Evolutionary conservation across 2,329 filamentous ascomycete genomes (phyloP).

Genomic region (Periglandula ipomoeae): DNA sequence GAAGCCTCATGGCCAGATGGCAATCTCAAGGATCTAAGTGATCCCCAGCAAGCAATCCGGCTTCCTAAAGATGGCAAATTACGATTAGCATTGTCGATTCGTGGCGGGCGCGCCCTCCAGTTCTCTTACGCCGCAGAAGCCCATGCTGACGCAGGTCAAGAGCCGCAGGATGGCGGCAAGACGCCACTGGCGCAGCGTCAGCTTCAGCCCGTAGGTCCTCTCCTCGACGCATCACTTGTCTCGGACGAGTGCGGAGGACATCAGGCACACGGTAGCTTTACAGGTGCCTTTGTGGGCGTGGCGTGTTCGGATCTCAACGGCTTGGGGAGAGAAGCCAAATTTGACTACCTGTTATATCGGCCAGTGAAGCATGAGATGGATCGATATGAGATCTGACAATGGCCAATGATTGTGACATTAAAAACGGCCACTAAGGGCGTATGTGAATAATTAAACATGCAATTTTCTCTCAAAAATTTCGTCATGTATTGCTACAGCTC

Average conservation of each 20-base stretch:
- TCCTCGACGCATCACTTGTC: conserved; percentile 38
- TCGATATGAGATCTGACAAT: conserved; percentile 34
- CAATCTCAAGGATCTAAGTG: conserved; percentile 27
- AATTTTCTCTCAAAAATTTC: too few species aligned
- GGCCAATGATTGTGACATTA: too few species aligned
- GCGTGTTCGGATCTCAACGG: conserved; percentile 49
- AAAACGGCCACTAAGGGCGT: too few species aligned
- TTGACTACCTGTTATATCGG: conserved; percentile 43
- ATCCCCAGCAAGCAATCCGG: conserved; percentile 31
- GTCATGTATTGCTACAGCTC: too few species aligned
- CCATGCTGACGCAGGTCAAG: not conserved
- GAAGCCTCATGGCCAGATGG: conserved; percentile 47
- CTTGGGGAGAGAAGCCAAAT: conserved; percentile 33
- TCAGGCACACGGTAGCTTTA: conserved; percentile 52
- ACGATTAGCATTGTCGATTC: conserved; percentile 37
- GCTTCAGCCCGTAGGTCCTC: conserved; percentile 34
- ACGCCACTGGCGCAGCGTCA: conserved; percentile 7
- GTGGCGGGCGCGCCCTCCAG: conserved; percentile 27
- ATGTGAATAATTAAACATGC: too few species aligned
- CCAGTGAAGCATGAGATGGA: conserved; percentile 38
- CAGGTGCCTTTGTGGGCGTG: conserved; percentile 49
- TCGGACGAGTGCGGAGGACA: conserved; percentile 57
- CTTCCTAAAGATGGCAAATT: conserved; percentile 49
- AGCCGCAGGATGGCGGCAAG: conserved; percentile 26
- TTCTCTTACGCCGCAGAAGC: not conserved